Base-by-base conservation (phyloP, 495 filamentous ascomycete species). In the Aspergillus sclerotiicarbonarius region DNA sequence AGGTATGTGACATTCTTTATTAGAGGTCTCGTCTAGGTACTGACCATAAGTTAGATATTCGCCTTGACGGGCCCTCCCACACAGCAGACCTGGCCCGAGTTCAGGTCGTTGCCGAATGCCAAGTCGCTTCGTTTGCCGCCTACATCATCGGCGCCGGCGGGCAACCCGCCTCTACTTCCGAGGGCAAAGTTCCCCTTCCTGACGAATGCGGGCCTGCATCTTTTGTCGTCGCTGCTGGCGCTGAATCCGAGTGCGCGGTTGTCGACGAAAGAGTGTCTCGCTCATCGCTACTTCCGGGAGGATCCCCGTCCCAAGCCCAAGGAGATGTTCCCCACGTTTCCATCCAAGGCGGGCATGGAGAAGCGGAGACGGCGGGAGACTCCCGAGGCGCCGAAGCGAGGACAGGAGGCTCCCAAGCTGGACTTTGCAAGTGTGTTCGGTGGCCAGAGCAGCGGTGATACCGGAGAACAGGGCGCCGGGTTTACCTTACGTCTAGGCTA, bases 331-430 rank as follows among this genome's bases (percentile, higher is more conserved):
- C 90, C 90, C 15, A 92, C 90, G 0, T 98, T 96, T 67, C 94
- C 94, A 2, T 92, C 87, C 50, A 97, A 96, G 73, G 94, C 93
- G 0, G 91, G 91, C 1, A 89, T 93, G 80, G 94, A 98, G 80
- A 89, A 87, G 67, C 71, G 92, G 63, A 77, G 90, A 58, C 75
- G 82, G 31, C 71, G 84, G 29, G 86, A 82, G 56, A 96, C 87
- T 43, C 94, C 94, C 2, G 88, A 90, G 65, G 94, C 94, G n/a
- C 94, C 94, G 3, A 86, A 82, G 32, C 75, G 91, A 7, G 93
- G 92, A 0, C 84, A 75, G 53, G 73, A 88, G 63, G 89, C 86
- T 51, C 86, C 85, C 2, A 81, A 72, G 51, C 74, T 92, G 49
- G 73, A 83, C 57, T 82, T 91, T 60, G 79, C 74, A 37, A 90